Percentiles rank a stretch among this genome's conserved stretches.
Evolutionary conservation across 805 yeast genomes (phyloP).

Genomic region (Candida rishiriensis): DNA sequence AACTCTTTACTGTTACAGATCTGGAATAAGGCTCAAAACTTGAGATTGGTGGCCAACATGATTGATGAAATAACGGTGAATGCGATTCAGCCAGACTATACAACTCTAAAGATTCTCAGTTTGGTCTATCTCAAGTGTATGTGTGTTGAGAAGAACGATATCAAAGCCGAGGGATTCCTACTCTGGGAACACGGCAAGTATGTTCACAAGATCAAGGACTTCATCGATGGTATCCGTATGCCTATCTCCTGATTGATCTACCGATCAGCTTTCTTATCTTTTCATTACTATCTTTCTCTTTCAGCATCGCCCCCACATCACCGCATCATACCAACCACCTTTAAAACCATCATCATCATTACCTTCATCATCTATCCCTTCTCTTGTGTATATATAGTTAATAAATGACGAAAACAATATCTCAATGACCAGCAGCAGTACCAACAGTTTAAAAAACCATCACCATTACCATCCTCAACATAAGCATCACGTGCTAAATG

Average conservation of each 20-base stretch:
- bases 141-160: conserved; percentile 19
- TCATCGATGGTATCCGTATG: conserved; percentile 10
- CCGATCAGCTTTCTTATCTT: neutral
- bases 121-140: conserved; percentile 26
- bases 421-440: too few relatives aligned
- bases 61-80: conserved; percentile 27
- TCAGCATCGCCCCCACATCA: too few relatives aligned
- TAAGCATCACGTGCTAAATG: too few relatives aligned
- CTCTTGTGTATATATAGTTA: too few relatives aligned
- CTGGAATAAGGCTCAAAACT: conserved; percentile 27
- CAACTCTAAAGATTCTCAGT: conserved; percentile 24
- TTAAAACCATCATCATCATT: too few relatives aligned
- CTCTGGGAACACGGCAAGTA: conserved; percentile 27
- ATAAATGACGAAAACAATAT: too few relatives aligned
- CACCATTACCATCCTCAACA: too few relatives aligned
- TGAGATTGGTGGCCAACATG: conserved; percentile 18
- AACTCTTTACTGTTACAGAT: conserved; percentile 22
- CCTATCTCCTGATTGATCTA: neutral
- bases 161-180: conserved; percentile 21
- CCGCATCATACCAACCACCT: too few relatives aligned
- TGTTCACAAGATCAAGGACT: conserved; percentile 22
- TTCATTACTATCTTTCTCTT: neutral
- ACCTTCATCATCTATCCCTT: too few relatives aligned
- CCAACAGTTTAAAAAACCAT: too few relatives aligned
- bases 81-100: conserved; percentile 28